These are phyloP conservation scores for Sporothrix curviconia DNA, from an alignment of 2,329 filamentous ascomycete genomes.

Conservation along the genomic window DNA sequence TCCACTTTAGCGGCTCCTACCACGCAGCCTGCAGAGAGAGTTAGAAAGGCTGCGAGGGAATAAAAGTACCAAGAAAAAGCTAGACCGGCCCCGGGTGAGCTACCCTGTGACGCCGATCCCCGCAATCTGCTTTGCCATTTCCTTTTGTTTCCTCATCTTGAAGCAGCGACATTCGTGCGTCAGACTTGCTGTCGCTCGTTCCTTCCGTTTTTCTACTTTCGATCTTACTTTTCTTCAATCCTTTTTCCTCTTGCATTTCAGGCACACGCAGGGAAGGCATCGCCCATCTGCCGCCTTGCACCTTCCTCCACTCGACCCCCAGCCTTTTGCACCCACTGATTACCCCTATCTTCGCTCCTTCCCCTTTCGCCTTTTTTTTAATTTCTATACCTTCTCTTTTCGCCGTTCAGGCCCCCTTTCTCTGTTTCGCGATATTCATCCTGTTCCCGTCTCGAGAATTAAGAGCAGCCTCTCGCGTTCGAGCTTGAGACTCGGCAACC, in stretches of 20 bases:
- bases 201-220: background rate
- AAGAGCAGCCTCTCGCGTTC: no score
- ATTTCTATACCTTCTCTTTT: no score
- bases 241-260: background rate
- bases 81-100: slow-evolving; percentile 1
- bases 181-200: no score
- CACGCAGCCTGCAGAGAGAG: background rate
- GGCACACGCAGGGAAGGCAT: background rate
- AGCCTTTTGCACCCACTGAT: no score
- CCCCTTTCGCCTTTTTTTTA: background rate
- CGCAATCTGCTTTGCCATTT: slow-evolving; percentile 2
- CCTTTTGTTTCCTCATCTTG: background rate
- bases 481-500: no score
- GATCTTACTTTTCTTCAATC: background rate
- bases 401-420: no score
- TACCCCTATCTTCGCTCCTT: no score
- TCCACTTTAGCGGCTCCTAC: background rate
- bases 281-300: background rate
- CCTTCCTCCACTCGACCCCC: background rate
- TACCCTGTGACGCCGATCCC: slow-evolving; percentile 2
- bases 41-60: background rate
- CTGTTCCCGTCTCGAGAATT: no score
- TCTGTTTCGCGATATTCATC: no score
- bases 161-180: background rate
- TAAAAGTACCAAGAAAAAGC: background rate